Evolutionary conservation across 2,329 filamentous ascomycete genomes (phyloP).

Genomic region (Fusarium algeriense): DNA sequence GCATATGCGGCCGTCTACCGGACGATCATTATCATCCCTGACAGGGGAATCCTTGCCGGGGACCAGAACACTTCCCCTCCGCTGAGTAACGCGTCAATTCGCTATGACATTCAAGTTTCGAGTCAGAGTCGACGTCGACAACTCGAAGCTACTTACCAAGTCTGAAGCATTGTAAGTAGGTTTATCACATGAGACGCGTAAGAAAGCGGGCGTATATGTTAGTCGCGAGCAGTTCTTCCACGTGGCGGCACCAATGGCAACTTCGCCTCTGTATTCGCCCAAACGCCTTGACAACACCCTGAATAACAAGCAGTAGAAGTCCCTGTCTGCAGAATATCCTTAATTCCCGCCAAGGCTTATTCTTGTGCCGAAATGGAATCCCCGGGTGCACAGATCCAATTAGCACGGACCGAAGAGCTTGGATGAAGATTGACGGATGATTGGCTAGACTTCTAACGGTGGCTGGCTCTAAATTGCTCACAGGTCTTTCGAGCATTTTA

Average conservation of each 20-base stretch:
- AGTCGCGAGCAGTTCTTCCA: too few relatives aligned
- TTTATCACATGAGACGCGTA: neutral
- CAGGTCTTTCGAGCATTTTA: accelerated
- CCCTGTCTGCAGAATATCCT: neutral
- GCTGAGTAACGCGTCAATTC: neutral
- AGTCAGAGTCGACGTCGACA: neutral
- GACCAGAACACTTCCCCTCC: neutral
- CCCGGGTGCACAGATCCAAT: neutral
- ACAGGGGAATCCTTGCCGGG: neutral
- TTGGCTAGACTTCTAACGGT: neutral
- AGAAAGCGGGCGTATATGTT: neutral
- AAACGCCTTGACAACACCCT: neutral
- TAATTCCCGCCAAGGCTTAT: neutral
- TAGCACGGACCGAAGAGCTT: neutral
- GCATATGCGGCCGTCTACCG: neutral
- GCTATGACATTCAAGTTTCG: neutral
- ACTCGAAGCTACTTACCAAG: neutral
- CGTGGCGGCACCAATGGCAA: too few relatives aligned
- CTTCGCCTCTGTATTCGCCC: too few relatives aligned
- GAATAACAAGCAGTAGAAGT: neutral
- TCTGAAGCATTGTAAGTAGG: neutral
- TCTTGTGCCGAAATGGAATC: neutral
- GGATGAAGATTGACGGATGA: neutral
- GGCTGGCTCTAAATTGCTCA: neutral
- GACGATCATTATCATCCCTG: neutral